Evolutionary conservation across 2,329 filamentous ascomycete genomes (phyloP).

Genomic region (Aureobasidium sp.): DNA sequence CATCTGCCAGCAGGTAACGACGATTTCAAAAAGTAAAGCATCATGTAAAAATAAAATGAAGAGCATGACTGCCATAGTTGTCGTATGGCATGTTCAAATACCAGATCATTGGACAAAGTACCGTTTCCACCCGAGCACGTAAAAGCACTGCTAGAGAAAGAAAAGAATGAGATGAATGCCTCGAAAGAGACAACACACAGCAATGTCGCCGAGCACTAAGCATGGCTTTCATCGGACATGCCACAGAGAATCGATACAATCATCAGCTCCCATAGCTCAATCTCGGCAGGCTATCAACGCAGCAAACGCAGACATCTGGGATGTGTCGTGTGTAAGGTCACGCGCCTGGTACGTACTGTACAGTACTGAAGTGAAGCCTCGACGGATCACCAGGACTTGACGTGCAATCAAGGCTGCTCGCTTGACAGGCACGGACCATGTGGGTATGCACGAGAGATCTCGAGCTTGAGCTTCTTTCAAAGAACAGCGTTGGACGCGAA

Average conservation of each 20-base stretch:
- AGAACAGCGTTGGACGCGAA: neutral
- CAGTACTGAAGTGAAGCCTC: neutral
- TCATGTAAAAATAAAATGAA: constrained; percentile 14
- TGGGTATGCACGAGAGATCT: neutral
- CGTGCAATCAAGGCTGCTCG: constrained; percentile 8
- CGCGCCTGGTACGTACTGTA: neutral
- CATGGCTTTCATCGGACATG: no score
- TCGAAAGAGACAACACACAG: no score
- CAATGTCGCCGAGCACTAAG: no score
- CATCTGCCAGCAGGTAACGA: neutral
- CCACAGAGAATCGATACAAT: no score
- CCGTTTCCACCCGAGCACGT: neutral
- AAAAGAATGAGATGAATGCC: no score
- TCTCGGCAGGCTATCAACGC: no score
- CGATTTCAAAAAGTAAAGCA: constrained; percentile 3
- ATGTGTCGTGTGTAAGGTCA: neutral
- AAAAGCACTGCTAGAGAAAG: no score
- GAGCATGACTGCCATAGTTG: constrained; percentile 6
- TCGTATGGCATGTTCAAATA: constrained; percentile 3
- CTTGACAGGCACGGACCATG: constrained; percentile 2
- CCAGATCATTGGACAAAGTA: neutral
- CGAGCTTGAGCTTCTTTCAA: constrained; percentile 7
- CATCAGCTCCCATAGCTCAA: no score
- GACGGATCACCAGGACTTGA: constrained; percentile 7
- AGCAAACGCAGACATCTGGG: no score